Base-by-base conservation (phyloP, 2,329 filamentous ascomycete species). In the Ophiostoma sp. region DNA sequence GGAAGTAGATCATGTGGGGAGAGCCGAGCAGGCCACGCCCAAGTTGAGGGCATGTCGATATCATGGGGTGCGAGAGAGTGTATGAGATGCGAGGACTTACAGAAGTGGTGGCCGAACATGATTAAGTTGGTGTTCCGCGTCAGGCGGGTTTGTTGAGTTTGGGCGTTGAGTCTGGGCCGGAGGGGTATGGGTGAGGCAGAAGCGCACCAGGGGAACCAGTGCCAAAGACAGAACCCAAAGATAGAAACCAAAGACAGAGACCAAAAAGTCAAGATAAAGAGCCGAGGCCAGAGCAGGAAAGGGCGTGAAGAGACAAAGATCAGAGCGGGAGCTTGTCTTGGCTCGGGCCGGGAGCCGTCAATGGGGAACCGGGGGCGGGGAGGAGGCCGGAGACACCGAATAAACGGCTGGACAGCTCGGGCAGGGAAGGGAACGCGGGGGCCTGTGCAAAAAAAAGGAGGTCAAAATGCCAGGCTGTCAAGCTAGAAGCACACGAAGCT, bases 251-350 rank as follows among this genome's bases (percentile, higher is more conserved):
- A 57, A 11, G 23, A 17, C 17, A 13, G 10, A 57, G 52, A 27
- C 13, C 36, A 48, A n/a, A 15, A 7, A n/a, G 44, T 57, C n/a
- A n/a, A 23, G 48, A 52, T 4, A 2, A 13, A 57, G 52, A 57
- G 1, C 8, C 27, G 23, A 57, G 7, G 17, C 15, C 8, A 62
- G 10, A 62, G 31, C 4, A 23, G 3, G 23, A 60, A 10, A 15
- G 23, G 23, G 23, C 4, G 57, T 33, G 4, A 11, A 62, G 52
- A 57, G n/a, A 27, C n/a, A 35, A 33, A 15, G 27, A 35, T 35
- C 31, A 57, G 52, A 57, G 57, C n/a, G 52, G 10, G 52, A 54
- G 23, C n/a, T n/a, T 57, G 52, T 31, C 52, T 57, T 57, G 52
- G 52, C 52, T 57, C 52, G 52, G 52, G 8, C n/a, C 52, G 52